Evolutionary conservation across 306 rosid species (phyloP), one percentile per base, ranked within the genome.

Genomic region (Casuarina equisetifolia): DNA sequence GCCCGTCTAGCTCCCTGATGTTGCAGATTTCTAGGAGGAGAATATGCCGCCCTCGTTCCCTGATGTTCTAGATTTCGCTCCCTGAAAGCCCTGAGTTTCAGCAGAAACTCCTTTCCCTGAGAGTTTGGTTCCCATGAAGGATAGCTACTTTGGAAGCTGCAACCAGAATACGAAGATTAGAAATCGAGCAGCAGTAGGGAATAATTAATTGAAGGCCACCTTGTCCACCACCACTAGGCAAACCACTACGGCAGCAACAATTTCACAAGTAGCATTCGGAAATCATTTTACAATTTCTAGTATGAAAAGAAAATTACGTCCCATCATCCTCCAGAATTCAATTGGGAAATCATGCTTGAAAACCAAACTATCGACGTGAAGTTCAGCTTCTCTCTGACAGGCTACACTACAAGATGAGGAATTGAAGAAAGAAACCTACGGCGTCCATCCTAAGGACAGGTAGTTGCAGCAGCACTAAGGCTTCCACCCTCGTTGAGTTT

Each of bases 71-170:
- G 76, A 85, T 80, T 91, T 76, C 75, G 82, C 83, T 90, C 93
- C 78, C 87, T 71, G 85, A 95, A 92, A 75, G 84, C 86, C 80
- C 81, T 78, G 3, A 95, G 90, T 74, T 87, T 92, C 55, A 54
- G 68, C 64, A 91, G 78, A 74, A 92, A 85, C 50, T 69, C 92
- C 79, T 81, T 86, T 57, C 97, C 99, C 76, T 82, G 82, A 32
- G 88, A 85, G 85, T 90, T 80, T 73, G 99, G 87, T 76, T 86
- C 89, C 99, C 99, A 95, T 46, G 91, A 88, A 42, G 91, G 92
- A 74, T 92, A 92, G 76, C 86, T 91, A 76, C 96, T 84, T 77
- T 86, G 88, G 76, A 95, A 95, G 89, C 99, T 95, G 92, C 78
- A 81, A 81, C 55, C 36, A 73, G 53, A 81, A 83, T 54, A 71